Base-by-base conservation (phyloP, 2,329 filamentous ascomycete genomes). In the Stachybotrys chartarum region DNA sequence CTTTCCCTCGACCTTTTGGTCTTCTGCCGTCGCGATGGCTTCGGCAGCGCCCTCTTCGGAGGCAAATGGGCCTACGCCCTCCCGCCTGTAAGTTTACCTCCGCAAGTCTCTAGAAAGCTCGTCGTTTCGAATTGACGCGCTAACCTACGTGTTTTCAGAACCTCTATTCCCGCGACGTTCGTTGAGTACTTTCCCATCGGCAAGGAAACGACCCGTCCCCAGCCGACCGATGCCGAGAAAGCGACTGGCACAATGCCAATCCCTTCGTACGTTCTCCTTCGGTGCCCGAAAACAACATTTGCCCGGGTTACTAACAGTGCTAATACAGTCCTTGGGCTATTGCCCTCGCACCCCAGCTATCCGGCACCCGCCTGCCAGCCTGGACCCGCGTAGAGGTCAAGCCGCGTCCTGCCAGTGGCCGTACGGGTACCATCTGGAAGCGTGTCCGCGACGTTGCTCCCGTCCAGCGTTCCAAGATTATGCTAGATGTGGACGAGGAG, bases 391-490 rank as follows among this genome's bases (percentile, higher is more conserved):
- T 71, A 10, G 35, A 10, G 14, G 35, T 42, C 35, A 42, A 10
- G 35, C 35, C 35, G 35, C 35, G 35, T 3, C 35, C 35, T 14
- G 14, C 10, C 35, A 42, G 35, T 14, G 35, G 35, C 8, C 35
- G 35, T 47, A 59, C 50, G 16, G 59, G 67, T 32, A 61, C 55
- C 39, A 65, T 71, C 53, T 71, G 71, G 69, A 70, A 70, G 63
- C 66, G 69, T 51, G 62, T 70, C 14, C 35, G 35, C 3, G 3
- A 60, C 49, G 24, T 16, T 10, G 35, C 35, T 14, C 14, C 35
- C 14, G 35, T 42, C 5, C 35, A 14, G 14, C 10, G 35, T 14
- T 10, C 10, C 35, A 42, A 42, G 35, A 14, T 14, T 42, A 14
- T 14, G 3, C 35, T 42, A 14, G 35, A 42, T 14, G 35, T 6